These are phyloP conservation scores for Kwoniella shandongensis DNA, from an alignment of 768 basidiomycete genomes.

Conservation along the genomic window DNA sequence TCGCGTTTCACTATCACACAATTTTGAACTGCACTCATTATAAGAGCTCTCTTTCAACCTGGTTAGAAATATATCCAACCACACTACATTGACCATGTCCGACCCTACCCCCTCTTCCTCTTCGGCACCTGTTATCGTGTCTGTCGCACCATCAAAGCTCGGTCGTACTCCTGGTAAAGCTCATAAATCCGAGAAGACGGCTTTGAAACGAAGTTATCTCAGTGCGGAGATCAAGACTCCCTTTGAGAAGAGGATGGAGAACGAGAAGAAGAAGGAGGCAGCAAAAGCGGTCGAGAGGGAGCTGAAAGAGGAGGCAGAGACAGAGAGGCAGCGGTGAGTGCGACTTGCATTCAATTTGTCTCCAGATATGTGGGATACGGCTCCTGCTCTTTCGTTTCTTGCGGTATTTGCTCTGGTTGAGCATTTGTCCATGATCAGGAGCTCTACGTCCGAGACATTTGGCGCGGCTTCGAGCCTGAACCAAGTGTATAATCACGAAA, in stretches of 20 bases:
- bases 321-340: conserved; percentile 43
- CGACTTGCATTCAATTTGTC: no score
- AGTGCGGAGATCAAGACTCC: conserved; percentile 40
- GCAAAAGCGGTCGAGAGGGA: conserved; percentile 46
- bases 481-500: no score
- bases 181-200: conserved; percentile 36
- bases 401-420: no score
- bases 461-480: no score
- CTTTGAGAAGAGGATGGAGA: conserved; percentile 40
- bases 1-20: no score
- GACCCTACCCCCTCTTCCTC: conserved; percentile 22
- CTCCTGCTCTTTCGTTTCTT: no score
- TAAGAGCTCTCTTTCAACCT: no score
- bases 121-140: conserved; percentile 18
- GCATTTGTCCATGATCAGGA: no score
- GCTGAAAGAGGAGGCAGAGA: conserved; percentile 48
- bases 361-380: no score
- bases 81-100: conserved; percentile 9
- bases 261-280: conserved; percentile 33
- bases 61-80: no score
- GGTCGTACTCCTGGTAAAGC: conserved; percentile 43
- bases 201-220: conserved; percentile 40
- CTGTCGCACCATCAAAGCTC: conserved; percentile 26
- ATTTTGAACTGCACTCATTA: no score
- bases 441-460: no score